These are phyloP conservation scores for Cyamopsis tetragonoloba DNA, from an alignment of 306 rosid genomes.

Conservation along the genomic window DNA sequence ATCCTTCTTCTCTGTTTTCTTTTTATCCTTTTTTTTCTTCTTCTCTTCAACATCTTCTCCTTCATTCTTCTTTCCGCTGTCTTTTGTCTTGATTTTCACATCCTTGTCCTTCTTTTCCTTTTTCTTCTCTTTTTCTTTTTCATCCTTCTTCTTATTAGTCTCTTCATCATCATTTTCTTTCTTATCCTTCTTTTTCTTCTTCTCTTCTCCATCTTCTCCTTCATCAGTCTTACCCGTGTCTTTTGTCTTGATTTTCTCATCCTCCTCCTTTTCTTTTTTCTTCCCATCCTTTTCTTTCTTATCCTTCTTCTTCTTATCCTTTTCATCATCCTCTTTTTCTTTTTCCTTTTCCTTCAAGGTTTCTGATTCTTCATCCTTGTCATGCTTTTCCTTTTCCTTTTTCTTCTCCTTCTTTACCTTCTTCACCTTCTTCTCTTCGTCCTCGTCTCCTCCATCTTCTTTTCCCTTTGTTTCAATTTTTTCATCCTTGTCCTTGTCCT, in stretches of 20 bases:
- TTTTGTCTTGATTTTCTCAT: too few species aligned
- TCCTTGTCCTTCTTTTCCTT: conserved; percentile 2
- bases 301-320: conserved; percentile 18
- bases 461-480: conserved; percentile 7
- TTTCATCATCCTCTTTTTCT: too few species aligned
- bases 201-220: neutral
- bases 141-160: neutral
- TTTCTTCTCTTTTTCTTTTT: neutral
- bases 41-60: neutral
- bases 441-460: neutral
- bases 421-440: neutral
- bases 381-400: conserved; percentile 5
- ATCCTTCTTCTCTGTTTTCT: conserved; percentile 4
- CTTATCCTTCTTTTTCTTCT: neutral
- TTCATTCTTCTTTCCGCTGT: neutral
- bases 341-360: neutral
- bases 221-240: too few species aligned
- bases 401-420: neutral
- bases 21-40: conserved; percentile 5
- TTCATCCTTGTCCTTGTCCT: conserved; percentile 23
- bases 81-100: neutral
- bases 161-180: too few species aligned
- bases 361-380: neutral
- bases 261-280: neutral
- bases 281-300: neutral